Percentiles rank a stretch among this genome's conserved stretches.
These are phyloP conservation scores for Hydrangea macrophylla DNA, from an alignment of 148 eudicot genomes.

Conservation along the genomic window DNA sequence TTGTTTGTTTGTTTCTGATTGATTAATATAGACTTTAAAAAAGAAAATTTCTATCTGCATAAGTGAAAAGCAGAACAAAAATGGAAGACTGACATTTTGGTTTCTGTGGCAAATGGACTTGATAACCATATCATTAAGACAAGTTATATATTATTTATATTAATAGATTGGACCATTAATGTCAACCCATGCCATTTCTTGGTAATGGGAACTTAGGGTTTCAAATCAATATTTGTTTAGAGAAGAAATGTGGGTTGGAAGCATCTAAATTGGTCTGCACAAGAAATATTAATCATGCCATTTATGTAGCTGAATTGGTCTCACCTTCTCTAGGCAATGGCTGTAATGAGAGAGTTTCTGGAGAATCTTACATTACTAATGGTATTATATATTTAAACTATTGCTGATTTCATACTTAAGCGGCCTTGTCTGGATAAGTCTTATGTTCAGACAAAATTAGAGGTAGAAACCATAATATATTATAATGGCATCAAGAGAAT, in stretches of 20 bases:
- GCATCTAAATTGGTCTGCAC: neutral
- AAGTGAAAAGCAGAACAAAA: no score
- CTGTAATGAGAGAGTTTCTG: neutral
- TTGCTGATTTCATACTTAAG: no score
- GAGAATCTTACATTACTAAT: constrained; percentile 2
- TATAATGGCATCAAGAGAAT: no score
- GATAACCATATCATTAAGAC: constrained; percentile 11
- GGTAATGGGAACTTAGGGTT: constrained; percentile 7
- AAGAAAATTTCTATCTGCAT: no score
- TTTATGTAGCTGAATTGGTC: neutral
- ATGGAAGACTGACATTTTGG: constrained; percentile 14
- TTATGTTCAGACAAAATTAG: no score
- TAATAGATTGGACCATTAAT: neutral
- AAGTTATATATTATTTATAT: neutral
- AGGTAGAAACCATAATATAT: no score
- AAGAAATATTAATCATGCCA: neutral
- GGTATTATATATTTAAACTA: no score
- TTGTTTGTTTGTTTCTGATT: no score
- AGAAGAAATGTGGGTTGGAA: constrained; percentile 11
- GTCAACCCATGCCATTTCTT: constrained; percentile 19
- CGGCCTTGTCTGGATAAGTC: no score
- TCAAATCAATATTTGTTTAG: constrained; percentile 1
- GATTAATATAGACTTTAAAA: no score
- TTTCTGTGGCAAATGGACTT: constrained; percentile 13
- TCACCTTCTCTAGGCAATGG: constrained; percentile 1